phyloP scores from a whole-genome alignment of 2,329 filamentous ascomycete genomes.

The Colletotrichum echinochloae region DNA sequence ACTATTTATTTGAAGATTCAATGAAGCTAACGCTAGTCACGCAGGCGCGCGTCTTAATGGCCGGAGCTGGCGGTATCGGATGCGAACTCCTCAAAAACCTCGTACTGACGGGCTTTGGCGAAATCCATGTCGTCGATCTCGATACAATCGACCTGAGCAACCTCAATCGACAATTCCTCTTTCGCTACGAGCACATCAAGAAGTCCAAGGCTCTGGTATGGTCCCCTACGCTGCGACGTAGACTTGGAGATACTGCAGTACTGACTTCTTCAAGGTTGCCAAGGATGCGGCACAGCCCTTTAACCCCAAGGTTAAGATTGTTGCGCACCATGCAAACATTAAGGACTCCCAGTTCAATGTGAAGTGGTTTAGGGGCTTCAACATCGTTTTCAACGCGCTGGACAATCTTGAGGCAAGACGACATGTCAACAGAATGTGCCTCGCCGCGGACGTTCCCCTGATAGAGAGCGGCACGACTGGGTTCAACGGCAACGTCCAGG shows the following conservation, averaged over 20 bases:
- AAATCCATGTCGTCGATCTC: conserved; percentile 94
- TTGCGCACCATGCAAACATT: conserved; percentile 94
- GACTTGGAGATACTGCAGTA: not conserved
- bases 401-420: conserved; percentile 94
- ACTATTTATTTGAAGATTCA: conserved; percentile 19
- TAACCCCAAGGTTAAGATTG: conserved; percentile 87
- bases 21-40: conserved; percentile 49
- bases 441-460: conserved; percentile 89
- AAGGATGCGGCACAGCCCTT: conserved; percentile 92
- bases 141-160: conserved; percentile 99
- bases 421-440: conserved; percentile 97
- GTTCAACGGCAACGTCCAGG: conserved; percentile 97
- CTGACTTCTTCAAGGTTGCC: conserved; percentile 72
- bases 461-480: conserved; percentile 98
- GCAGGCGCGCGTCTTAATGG: conserved; percentile 89
- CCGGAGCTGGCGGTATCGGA: conserved; percentile 96
- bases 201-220: conserved; percentile 92
- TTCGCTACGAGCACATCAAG: conserved; percentile 96
- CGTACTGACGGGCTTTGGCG: conserved; percentile 89
- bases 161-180: conserved; percentile 96
- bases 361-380: conserved; percentile 87
- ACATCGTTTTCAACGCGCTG: conserved; percentile 93
- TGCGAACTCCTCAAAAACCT: conserved; percentile 98
- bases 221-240: conserved; percentile 40
- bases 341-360: conserved; percentile 89